Conservation (phyloP, 352 stramenopile genomes). For the Thalassiosira ordinaria region DNA sequence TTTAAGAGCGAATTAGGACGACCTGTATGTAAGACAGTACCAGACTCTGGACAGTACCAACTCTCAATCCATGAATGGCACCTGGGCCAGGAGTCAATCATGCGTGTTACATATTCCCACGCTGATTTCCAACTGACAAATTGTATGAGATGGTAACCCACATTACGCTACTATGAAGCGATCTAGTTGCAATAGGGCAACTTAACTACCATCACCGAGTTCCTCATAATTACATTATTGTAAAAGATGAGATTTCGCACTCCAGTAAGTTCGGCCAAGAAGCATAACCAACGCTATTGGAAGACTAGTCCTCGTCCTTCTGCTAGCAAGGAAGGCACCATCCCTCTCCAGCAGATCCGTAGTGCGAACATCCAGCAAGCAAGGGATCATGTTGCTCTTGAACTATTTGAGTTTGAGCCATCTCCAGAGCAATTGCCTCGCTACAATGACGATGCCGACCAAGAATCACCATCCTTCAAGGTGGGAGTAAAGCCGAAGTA, state of each 20-base stretch:
- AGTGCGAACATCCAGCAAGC: constrained; percentile 14
- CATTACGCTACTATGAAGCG: background rate
- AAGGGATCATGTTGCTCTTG: constrained; percentile 13
- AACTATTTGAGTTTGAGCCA: constrained; percentile 25
- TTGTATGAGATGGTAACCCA: background rate
- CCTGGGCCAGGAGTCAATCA: no score
- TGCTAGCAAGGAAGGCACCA: background rate
- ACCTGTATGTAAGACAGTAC: no score
- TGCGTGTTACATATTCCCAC: background rate
- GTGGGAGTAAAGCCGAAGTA: constrained; percentile 21
- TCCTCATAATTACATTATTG: no score
- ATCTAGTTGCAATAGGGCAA: background rate
- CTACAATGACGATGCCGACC: background rate
- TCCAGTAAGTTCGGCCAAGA: constrained; percentile 13
- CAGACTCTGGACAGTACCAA: no score
- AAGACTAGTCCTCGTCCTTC: constrained; percentile 32
- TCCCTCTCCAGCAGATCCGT: constrained; percentile 23
- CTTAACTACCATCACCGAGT: background rate
- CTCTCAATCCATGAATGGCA: no score
- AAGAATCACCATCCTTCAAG: background rate
- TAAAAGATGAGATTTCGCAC: constrained; percentile 21
- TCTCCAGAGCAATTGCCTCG: constrained; percentile 18
- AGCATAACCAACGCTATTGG: background rate
- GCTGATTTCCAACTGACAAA: constrained; percentile 13
- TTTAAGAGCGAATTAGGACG: no score